Evolutionary conservation across 208 protist species (phyloP), one percentile per base, ranked within the genome.

Genomic region (Acanthamoeba quina): DNA sequence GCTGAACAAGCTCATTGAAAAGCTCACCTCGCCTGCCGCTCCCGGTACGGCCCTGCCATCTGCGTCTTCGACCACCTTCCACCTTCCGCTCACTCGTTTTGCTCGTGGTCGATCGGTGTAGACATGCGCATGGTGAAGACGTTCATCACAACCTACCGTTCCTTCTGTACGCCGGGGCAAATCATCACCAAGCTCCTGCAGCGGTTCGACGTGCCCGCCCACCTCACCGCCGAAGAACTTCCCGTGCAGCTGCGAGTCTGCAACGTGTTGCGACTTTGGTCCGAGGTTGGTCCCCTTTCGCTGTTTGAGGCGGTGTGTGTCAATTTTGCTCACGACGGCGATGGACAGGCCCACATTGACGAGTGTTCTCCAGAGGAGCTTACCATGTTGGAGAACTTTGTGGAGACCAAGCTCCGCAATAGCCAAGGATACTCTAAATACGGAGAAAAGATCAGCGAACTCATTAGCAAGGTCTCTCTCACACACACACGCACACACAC

Each of bases 241-340:
- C 86, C 86, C 3, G 94, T 96, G 17, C 85, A 95, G 64, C 37
- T 95, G 19, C 82, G 95, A 60, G 94, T 97, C 4, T 83, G 92
- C 78, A 96, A 95, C 72, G 95, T 97, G 1, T 31, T 97, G 21
- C 90, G 94, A 19, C 86, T 90, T 29, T 97, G 96, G 96, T 29
- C 95, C 5, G 96, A 97, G 89, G 82, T 90, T 47, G 44, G 44
- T 47, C 44, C 9, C 44, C 44, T 47, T 47, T 47, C 41, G 41
- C 5, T 47, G 44, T 47, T 47, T 47, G 44, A 13, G 44, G 54
- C 6, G 0, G 44, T 47, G 44, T 47, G 44, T 13, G 44, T 47
- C 5, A 10, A 47, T 47, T 47, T 52, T 83, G 31, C 29, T 47
- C 44, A 47, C 44, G 54, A 58, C 11, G 17, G 54, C 21, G 54